These are phyloP conservation scores for Chytridium lagenaria DNA, from an alignment of 371 early-diverging fungal species.

Conservation along the genomic window DNA sequence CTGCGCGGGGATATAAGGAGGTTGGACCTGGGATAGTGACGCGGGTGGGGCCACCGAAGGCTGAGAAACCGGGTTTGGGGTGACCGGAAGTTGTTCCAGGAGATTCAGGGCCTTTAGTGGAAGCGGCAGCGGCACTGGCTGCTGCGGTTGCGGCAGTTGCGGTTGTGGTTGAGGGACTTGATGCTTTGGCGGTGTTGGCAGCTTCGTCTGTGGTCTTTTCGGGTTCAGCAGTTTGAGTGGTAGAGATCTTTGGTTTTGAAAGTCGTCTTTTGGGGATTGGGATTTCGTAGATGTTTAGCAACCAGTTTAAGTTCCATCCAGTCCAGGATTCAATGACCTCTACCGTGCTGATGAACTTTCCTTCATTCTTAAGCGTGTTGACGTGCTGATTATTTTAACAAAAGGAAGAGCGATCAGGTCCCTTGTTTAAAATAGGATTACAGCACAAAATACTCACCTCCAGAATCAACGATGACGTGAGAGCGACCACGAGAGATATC, in stretches of 20 bases:
- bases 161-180: not conserved
- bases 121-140: no score
- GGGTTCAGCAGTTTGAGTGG: not conserved
- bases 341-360: not conserved
- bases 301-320: constrained; percentile 25
- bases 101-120: no score
- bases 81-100: constrained; percentile 15
- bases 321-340: constrained; percentile 8
- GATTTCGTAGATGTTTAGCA: constrained; percentile 25
- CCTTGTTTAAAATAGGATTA: no score
- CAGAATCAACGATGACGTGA: not conserved
- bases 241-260: not conserved
- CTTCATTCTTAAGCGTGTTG: constrained; percentile 8
- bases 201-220: constrained; percentile 10
- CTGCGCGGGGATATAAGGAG: not conserved
- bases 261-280: no score
- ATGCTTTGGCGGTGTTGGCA: not conserved
- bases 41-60: not conserved
- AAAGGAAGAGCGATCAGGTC: no score
- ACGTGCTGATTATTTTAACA: not conserved
- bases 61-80: constrained; percentile 9
- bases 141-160: no score
- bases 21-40: not conserved
- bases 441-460: constrained; percentile 4
- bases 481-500: not conserved